A percentile compares a stretch with the other conserved stretches of the same genome.
phyloP scores from a whole-genome alignment of 306 rosid species.

The Cucurbita maxima region DNA sequence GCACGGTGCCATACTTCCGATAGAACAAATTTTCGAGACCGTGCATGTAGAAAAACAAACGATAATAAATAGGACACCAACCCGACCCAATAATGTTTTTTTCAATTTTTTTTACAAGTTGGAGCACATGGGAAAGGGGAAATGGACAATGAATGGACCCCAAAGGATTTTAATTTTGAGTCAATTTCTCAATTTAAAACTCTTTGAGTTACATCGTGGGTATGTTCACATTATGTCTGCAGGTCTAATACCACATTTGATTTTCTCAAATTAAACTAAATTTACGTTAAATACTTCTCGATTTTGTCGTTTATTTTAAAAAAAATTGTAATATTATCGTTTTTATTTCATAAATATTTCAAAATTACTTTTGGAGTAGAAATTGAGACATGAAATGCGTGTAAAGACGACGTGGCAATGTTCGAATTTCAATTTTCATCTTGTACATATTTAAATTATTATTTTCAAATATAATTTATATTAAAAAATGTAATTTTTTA shows the following conservation, averaged over 20 bases:
- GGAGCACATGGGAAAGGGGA: background rate
- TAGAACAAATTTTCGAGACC: background rate
- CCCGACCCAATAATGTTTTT: background rate
- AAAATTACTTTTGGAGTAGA: no score
- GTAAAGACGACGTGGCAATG: no score
- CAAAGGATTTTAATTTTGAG: background rate
- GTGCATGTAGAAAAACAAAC: background rate
- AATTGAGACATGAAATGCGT: no score
- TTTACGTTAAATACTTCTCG: no score
- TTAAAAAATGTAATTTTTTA: no score
- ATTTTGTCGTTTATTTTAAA: no score
- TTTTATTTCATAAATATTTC: no score
- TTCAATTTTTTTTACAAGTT: background rate
- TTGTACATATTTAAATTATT: no score
- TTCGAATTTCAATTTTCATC: no score
- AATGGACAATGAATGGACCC: background rate
- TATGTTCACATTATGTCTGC: slow-evolving; percentile 3
- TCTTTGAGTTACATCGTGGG: background rate
- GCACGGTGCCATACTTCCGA: no score
- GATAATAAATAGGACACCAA: background rate
- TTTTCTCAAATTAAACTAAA: background rate
- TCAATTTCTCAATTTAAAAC: background rate
- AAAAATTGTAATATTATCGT: no score
- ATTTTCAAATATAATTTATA: no score
- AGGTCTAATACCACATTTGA: background rate